A percentile compares a stretch with the other conserved stretches of the same genome.
Conservation (phyloP, 192 early-diverging fungal genomes). For the Coemansia javaensis region DNA sequence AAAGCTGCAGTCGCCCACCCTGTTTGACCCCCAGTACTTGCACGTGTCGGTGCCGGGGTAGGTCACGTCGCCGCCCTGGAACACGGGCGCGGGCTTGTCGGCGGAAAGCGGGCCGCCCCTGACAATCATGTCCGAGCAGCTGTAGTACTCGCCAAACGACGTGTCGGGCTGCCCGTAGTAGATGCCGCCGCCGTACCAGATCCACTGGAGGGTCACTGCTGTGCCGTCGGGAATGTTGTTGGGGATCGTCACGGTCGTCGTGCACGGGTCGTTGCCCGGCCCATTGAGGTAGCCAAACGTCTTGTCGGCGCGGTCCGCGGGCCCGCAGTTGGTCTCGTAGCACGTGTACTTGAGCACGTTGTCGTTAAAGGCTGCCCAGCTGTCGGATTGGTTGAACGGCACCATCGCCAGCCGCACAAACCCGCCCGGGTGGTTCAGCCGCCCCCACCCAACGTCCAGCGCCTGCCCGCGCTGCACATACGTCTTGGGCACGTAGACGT, state of each 20-base stretch:
- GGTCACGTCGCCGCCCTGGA: slow-evolving; percentile 51
- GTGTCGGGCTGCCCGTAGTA: slow-evolving; percentile 54
- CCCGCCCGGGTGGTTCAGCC: slow-evolving; percentile 60
- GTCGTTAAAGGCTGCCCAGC: slow-evolving; percentile 55
- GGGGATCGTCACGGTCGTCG: slow-evolving; percentile 51
- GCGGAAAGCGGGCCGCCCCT: slow-evolving; percentile 41
- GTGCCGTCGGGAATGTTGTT: slow-evolving; percentile 52
- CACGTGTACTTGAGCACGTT: slow-evolving; percentile 54
- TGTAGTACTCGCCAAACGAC: slow-evolving; percentile 60
- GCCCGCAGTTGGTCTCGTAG: slow-evolving; percentile 57
- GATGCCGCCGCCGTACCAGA: slow-evolving; percentile 60
- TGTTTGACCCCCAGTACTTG: slow-evolving; percentile 63
- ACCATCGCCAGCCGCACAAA: slow-evolving; percentile 61
- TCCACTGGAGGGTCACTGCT: slow-evolving; percentile 56
- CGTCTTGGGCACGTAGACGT: slow-evolving; percentile 51
- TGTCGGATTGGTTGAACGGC: slow-evolving; percentile 56
- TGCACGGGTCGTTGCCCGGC: slow-evolving; percentile 49
- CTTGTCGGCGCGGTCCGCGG: slow-evolving; percentile 31
- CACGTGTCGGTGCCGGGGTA: slow-evolving; percentile 55
- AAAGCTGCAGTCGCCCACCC: slow-evolving; percentile 58
- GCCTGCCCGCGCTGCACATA: slow-evolving; percentile 54
- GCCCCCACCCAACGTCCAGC: slow-evolving; percentile 51
- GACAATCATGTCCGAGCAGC: slow-evolving; percentile 54
- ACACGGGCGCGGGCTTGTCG: slow-evolving; percentile 27
- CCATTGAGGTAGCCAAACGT: slow-evolving; percentile 55